phyloP scores from a whole-genome alignment of 2,329 filamentous ascomycete species.

The Clathrospora elynae region DNA sequence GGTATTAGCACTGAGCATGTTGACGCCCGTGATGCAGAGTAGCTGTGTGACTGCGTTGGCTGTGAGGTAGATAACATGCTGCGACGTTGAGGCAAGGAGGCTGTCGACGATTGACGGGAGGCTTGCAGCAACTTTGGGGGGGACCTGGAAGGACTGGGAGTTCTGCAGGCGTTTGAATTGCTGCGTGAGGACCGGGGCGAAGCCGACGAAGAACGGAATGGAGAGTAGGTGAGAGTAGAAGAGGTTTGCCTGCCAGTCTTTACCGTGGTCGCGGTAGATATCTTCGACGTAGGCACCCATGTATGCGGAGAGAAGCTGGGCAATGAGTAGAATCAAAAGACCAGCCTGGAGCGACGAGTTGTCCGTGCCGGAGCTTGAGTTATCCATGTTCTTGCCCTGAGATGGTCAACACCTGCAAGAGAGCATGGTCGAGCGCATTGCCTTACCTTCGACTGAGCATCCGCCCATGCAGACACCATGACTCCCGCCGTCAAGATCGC shows the following conservation, averaged over 20 bases:
- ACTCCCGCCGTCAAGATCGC: constrained; percentile 84
- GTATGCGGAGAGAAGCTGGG: constrained; percentile 86
- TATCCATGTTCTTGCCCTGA: constrained; percentile 52
- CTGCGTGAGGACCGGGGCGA: constrained; percentile 66
- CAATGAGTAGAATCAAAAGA: constrained; percentile 80
- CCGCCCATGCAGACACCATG: constrained; percentile 84
- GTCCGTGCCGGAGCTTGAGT: constrained; percentile 46
- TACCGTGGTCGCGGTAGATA: constrained; percentile 82
- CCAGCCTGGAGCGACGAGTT: constrained; percentile 67
- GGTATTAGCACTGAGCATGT: constrained; percentile 84
- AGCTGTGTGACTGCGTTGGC: constrained; percentile 90
- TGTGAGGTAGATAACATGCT: constrained; percentile 71
- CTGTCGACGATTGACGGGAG: constrained; percentile 39
- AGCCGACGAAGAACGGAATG: constrained; percentile 75
- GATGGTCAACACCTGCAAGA: constrained; percentile 12
- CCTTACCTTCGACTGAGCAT: constrained; percentile 79
- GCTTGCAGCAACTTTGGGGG: constrained; percentile 33
- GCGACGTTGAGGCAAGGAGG: constrained; percentile 56
- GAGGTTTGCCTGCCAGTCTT: constrained; percentile 92
- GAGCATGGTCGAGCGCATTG: not conserved
- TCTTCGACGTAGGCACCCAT: constrained; percentile 96
- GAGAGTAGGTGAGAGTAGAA: constrained; percentile 87
- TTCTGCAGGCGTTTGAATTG: constrained; percentile 68
- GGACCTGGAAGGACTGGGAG: constrained; percentile 64
- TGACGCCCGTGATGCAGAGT: constrained; percentile 93